These are phyloP conservation scores for Scleroderma citrinum DNA, from an alignment of 768 basidiomycete genomes.

Conservation along the genomic window DNA sequence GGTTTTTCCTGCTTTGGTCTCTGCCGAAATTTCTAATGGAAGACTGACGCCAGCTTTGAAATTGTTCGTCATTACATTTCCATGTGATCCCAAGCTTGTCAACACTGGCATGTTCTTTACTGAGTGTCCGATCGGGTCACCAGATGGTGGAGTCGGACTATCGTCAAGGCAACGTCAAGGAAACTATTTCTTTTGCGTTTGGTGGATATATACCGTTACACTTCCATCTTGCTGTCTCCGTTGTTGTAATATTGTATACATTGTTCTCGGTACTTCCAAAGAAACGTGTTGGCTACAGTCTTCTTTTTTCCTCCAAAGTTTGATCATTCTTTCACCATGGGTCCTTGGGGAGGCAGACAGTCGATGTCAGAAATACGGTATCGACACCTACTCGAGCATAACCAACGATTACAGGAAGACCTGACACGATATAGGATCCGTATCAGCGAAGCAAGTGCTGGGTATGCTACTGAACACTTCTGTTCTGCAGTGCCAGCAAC, in stretches of 20 bases:
- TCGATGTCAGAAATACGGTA: slow-evolving; percentile 81
- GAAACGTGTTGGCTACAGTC: too few relatives aligned
- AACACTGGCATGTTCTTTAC: too few relatives aligned
- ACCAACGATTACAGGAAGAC: slow-evolving; percentile 66
- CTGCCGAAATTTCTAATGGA: too few relatives aligned
- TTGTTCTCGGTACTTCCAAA: too few relatives aligned
- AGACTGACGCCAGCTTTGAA: neutral
- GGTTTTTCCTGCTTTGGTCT: too few relatives aligned
- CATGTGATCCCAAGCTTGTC: too few relatives aligned
- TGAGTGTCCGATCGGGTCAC: too few relatives aligned
- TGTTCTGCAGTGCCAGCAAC: neutral
- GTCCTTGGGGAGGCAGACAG: slow-evolving; percentile 56
- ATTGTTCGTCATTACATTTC: too few relatives aligned
- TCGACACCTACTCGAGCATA: slow-evolving; percentile 69
- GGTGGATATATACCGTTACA: neutral
- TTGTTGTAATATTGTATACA: neutral
- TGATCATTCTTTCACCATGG: slow-evolving; percentile 38
- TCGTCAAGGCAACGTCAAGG: neutral
- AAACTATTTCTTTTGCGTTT: neutral
- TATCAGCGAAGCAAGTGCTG: slow-evolving; percentile 66
- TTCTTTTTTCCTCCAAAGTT: neutral
- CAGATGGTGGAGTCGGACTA: neutral
- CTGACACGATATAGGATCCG: slow-evolving; percentile 63
- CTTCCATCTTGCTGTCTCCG: neutral
- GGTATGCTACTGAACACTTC: slow-evolving; percentile 35